A percentile compares a stretch with the other conserved stretches of the same genome.
Conservation (phyloP, 208 protist species). For the Trypanosoma grayi region DNA sequence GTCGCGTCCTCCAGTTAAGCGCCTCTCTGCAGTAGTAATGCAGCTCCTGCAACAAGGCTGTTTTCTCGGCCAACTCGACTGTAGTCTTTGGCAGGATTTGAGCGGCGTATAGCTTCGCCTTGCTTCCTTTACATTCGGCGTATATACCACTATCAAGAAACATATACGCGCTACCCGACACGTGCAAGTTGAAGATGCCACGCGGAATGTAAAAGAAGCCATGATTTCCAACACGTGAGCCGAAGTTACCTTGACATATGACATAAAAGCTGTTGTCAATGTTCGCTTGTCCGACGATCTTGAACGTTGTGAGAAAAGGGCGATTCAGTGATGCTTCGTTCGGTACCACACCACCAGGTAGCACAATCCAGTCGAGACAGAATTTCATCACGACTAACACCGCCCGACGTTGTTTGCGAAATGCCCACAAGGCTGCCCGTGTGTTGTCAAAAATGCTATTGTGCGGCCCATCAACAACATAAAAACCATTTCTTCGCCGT, state of each 20-base stretch:
- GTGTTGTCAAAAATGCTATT: conserved; percentile 77
- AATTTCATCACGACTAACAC: conserved; percentile 70
- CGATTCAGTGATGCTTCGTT: conserved; percentile 23
- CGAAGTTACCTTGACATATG: conserved; percentile 80
- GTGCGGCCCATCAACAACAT: conserved; percentile 63
- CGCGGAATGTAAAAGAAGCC: conserved; percentile 72
- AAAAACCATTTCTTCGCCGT: conserved; percentile 50
- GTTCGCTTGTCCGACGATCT: conserved; percentile 65
- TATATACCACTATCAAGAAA: conserved; percentile 46
- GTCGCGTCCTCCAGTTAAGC: background rate
- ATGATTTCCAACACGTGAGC: conserved; percentile 34
- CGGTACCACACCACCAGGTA: conserved; percentile 54
- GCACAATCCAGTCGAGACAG: conserved; percentile 50
- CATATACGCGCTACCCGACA: conserved; percentile 42
- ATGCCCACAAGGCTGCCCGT: conserved; percentile 67
- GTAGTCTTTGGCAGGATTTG: conserved; percentile 6
- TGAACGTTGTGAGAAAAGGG: conserved; percentile 72
- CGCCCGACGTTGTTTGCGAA: conserved; percentile 54
- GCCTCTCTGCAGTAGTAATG: conserved; percentile 2
- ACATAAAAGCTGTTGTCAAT: conserved; percentile 57
- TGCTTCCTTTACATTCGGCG: conserved; percentile 4
- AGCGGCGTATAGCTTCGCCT: conserved; percentile 8
- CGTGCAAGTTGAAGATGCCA: conserved; percentile 52
- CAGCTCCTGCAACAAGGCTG: conserved; percentile 12
- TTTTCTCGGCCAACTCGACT: background rate